Conservation (phyloP, 2,329 filamentous ascomycete genomes). For the Clarireedia homoeocarpa region DNA sequence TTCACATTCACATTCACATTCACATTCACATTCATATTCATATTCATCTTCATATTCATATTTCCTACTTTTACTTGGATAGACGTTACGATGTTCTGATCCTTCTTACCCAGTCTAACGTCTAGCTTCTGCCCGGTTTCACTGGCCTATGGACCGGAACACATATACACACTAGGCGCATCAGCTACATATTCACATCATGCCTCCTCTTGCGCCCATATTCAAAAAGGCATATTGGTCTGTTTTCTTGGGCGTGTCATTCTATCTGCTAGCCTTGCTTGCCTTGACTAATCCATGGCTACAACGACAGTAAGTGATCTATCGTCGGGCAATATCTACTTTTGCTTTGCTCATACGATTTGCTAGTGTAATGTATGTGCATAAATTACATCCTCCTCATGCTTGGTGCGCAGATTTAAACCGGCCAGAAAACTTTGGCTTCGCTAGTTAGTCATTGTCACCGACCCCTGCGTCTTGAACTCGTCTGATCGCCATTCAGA, state of each 20-base stretch:
- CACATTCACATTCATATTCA: too few species aligned
- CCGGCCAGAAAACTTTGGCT: conserved; percentile 75
- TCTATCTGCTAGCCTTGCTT: conserved; percentile 61
- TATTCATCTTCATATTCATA: too few species aligned
- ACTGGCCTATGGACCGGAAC: too few species aligned
- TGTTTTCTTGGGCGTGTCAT: conserved; percentile 49
- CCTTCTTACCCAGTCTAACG: too few species aligned
- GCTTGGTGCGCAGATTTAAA: conserved; percentile 65
- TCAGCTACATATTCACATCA: conserved; percentile 4
- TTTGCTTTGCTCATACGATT: conserved; percentile 2
- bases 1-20: too few species aligned
- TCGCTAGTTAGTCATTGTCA: conserved; percentile 54
- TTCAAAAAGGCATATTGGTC: conserved; percentile 41
- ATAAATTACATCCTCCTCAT: conserved; percentile 59
- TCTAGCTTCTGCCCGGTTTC: not conserved
- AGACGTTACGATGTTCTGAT: too few species aligned
- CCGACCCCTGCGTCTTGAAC: not conserved
- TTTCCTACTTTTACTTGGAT: too few species aligned
- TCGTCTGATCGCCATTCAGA: conserved; percentile 37
- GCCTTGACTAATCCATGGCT: conserved; percentile 60
- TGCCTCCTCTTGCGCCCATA: conserved; percentile 33
- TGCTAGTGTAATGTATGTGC: conserved; percentile 65
- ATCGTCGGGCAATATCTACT: not conserved
- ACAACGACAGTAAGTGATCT: conserved; percentile 65
- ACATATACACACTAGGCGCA: too few species aligned